Evolutionary conservation across 768 basidiomycete species (phyloP), one percentile per base, ranked within the genome.

Genomic region (Mycena venus): DNA sequence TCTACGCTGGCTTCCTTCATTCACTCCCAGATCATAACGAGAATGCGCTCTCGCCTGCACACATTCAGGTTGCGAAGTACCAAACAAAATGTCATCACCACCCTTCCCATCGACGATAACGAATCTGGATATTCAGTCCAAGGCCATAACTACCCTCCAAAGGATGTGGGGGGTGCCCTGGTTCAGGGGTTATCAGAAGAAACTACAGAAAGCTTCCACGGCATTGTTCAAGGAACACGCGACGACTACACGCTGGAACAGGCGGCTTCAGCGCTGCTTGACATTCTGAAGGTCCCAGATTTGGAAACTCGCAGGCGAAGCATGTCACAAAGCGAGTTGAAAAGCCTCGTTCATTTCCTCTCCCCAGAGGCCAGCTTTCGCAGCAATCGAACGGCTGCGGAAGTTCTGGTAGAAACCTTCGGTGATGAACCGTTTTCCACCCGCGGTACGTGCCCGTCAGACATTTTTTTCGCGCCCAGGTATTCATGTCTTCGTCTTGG

Each of bases 221-320:
- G 69, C 2, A 60, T 74, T 0, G 40, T 78, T 0, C 75, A 78
- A 44, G 31, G 21, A 10, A 78, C 77, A 2, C 69, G 69, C 40
- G 75, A 78, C 17, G 77, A 78, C 49, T 51, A 74, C 14, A n/a
- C 59, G 8, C 61, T 78, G 25, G 73, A 78, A 29, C 42, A 51
- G 4, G 72, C 77, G 2, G 60, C 75, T 0, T 73, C 69, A 4
- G 72, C 77, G 1, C 40, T 78, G 12, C 40, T 70, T 3, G 36
- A 68, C 31, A 67, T 70, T 12, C n/a, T 72, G n/a, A 65, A 34
- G 25, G 55, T 9, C 1, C 51, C 70, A 32, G 15, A 36, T 14
- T 0, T 34, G 31, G 42, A 21, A 42, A 14, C 62, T 31, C 25
- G 40, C 42, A 4, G 21, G 36, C 10, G 36, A 15, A 38, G 36